These are phyloP conservation scores for Danielia reshetovae DNA, from an alignment of 805 yeast species.

Conservation along the genomic window DNA sequence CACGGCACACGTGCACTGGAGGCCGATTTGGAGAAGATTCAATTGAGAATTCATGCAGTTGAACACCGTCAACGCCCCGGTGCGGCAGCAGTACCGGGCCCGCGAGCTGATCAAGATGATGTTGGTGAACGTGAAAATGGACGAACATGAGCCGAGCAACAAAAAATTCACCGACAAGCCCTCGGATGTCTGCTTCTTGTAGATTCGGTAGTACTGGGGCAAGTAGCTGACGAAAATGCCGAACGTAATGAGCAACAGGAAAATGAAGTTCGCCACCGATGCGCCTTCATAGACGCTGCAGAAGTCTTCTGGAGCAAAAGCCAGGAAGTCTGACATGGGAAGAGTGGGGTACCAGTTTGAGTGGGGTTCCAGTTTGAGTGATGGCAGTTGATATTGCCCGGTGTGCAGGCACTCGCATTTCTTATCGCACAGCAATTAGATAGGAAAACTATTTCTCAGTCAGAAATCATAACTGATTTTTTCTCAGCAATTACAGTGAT, in stretches of 20 bases:
- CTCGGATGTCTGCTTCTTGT: constrained; percentile 59
- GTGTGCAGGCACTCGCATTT: no score
- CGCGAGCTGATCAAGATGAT: constrained; percentile 57
- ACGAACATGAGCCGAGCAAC: constrained; percentile 65
- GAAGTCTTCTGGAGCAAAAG: constrained; percentile 12
- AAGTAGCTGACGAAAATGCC: constrained; percentile 70
- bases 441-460: no score
- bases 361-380: no score
- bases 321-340: not conserved
- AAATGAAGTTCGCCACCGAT: constrained; percentile 41
- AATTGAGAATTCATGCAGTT: constrained; percentile 66
- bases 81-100: constrained; percentile 59
- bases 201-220: constrained; percentile 69
- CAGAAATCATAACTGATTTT: no score
- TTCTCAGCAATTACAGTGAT: no score
- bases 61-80: constrained; percentile 41
- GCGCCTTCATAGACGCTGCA: constrained; percentile 50
- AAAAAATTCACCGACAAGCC: constrained; percentile 75
- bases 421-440: no score
- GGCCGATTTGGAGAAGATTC: constrained; percentile 62
- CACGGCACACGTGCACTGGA: constrained; percentile 58
- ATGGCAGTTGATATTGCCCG: no score
- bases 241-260: constrained; percentile 52
- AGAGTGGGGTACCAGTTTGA: not conserved
- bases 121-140: constrained; percentile 65